Evolutionary conservation across 805 yeast species (phyloP).

Genomic region (Maudiozyma barnettii): DNA sequence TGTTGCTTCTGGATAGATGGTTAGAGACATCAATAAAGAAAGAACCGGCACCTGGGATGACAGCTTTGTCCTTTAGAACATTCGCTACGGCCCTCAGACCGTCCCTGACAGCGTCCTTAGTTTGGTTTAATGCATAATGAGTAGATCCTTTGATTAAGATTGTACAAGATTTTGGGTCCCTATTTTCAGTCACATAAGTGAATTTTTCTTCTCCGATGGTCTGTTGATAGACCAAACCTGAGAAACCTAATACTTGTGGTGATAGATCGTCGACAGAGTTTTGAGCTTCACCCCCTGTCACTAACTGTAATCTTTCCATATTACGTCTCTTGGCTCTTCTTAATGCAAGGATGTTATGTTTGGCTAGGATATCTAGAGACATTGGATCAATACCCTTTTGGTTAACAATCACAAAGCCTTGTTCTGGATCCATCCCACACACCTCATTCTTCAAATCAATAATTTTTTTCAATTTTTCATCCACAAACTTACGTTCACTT

Average conservation of each 20-base stretch:
- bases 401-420: slow-evolving; percentile 87
- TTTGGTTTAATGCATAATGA: slow-evolving; percentile 77
- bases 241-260: slow-evolving; percentile 71
- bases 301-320: slow-evolving; percentile 95
- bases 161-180: slow-evolving; percentile 84
- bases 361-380: slow-evolving; percentile 90
- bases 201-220: slow-evolving; percentile 95
- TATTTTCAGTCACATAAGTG: slow-evolving; percentile 86
- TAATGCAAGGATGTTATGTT: slow-evolving; percentile 83
- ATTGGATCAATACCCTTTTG: slow-evolving; percentile 98
- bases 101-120: slow-evolving; percentile 95
- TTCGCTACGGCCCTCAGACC: slow-evolving; percentile 93
- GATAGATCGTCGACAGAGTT: slow-evolving; percentile 90
- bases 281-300: slow-evolving; percentile 96
- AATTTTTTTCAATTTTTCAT: slow-evolving; percentile 82
- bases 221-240: slow-evolving; percentile 87
- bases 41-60: slow-evolving; percentile 97
- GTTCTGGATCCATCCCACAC: slow-evolving; percentile 60
- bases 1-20: slow-evolving; percentile 42
- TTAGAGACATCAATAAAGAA: slow-evolving; percentile 77
- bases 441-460: slow-evolving; percentile 89
- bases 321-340: slow-evolving; percentile 98
- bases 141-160: slow-evolving; percentile 91
- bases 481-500: slow-evolving; percentile 88
- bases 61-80: slow-evolving; percentile 71